Evolutionary conservation across 2,329 filamentous ascomycete genomes (phyloP), one percentile per base, ranked within the genome.

Genomic region (Akanthomyces uredinophilus): DNA sequence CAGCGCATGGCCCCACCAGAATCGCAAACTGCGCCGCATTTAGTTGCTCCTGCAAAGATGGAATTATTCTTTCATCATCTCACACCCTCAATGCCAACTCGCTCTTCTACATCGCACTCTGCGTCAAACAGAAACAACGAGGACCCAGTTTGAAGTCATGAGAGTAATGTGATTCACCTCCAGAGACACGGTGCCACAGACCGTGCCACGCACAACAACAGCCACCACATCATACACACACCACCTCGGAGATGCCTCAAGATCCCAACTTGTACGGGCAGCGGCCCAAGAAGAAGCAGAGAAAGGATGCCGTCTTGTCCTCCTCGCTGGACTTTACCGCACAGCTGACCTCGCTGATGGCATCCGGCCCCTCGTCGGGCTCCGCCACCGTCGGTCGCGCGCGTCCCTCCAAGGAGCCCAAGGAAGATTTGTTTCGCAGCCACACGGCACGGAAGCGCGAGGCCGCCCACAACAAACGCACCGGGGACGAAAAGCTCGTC

Each of bases 281-380:
- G 58, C 84, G 85, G 60, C 85, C 86, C 43, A 79, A 84, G 13
- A 94, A 92, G 74, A 87, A 87, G 68, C 81, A 84, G 66, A 83
- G 83, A 70, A 87, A 86, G 70, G 86, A 89, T 69, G 84, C 91
- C 62, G 85, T 86, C 20, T 85, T 92, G 20, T 88, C 86, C 20
- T 87, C 85, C 56, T 88, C 86, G 50, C 85, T 96, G 60, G 87
- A 92, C 71, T 98, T 99, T 78, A 87, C 90, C n/a, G 91, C 91
- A 13, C 90, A 95, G 66, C 85, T 98, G 65, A 89, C 90, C 68
- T 90, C 88, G 51, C 86, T 97, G 61, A 91, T 97, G 76, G 80
- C 88, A 60, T 66, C 75, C 13, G 67, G 74, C 5, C 5, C 43
- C 5, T 41, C 58, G 8, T 77, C 81, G 39, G 73, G 81, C 27